A percentile compares a stretch with the other conserved stretches of the same genome.
Conservation (phyloP, 2,329 filamentous ascomycete species). For the Sphaceloma murrayae region DNA sequence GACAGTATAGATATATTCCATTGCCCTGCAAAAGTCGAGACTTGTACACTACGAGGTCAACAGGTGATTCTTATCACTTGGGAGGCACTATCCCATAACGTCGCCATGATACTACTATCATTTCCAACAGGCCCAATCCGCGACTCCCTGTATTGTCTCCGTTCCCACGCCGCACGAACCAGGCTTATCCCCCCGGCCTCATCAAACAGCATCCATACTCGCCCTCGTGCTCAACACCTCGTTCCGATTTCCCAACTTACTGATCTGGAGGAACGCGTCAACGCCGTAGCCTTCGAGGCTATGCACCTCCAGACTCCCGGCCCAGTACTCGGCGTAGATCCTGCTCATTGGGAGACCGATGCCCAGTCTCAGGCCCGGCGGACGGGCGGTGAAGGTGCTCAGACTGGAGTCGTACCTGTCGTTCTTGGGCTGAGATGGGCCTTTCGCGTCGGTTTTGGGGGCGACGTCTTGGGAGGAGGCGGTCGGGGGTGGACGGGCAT, state of each 20-base stretch:
- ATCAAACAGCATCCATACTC: constrained; percentile 42
- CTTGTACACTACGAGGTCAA: no score
- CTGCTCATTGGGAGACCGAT: constrained; percentile 90
- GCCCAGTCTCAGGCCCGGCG: constrained; percentile 77
- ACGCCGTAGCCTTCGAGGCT: constrained; percentile 92
- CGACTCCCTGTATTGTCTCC: no score
- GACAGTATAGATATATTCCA: no score
- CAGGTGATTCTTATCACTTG: no score
- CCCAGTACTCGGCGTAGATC: constrained; percentile 97
- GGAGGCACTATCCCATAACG: no score
- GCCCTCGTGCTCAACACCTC: constrained; percentile 65
- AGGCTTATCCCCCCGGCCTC: background rate
- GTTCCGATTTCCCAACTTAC: constrained; percentile 94
- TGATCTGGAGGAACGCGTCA: constrained; percentile 92
- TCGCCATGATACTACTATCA: no score
- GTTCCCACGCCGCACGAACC: no score
- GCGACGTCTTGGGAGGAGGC: background rate
- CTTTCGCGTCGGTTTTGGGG: background rate
- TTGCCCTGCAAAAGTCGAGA: no score
- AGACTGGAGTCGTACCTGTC: constrained; percentile 54
- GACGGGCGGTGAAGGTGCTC: constrained; percentile 67
- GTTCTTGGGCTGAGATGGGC: background rate
- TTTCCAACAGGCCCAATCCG: no score
- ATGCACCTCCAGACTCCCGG: constrained; percentile 80
- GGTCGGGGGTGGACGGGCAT: constrained; percentile 18